Evolutionary conservation across 495 filamentous ascomycete genomes (phyloP).

Genomic region (Penicilliopsis zonata): DNA sequence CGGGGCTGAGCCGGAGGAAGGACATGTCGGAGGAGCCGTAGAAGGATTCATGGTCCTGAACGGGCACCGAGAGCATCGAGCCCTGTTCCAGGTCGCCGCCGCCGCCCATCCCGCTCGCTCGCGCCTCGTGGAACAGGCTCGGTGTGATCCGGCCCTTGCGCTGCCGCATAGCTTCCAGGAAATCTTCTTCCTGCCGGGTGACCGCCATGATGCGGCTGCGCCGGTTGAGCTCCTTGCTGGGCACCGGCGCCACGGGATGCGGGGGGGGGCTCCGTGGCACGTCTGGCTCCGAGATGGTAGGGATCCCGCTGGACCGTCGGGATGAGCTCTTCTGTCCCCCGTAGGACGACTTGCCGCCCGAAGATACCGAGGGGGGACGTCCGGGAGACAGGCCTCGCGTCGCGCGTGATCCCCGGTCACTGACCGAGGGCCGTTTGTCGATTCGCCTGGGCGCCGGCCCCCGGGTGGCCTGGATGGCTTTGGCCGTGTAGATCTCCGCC

Average conservation of each 20-base stretch:
- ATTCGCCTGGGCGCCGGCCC: constrained; percentile 15
- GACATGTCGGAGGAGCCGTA: constrained; percentile 27
- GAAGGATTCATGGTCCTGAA: constrained; percentile 24
- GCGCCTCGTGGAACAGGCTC: constrained; percentile 48
- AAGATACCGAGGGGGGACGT: constrained; percentile 14
- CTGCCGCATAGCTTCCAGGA: constrained; percentile 68
- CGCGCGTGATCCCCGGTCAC: constrained; percentile 18
- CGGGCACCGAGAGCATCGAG: constrained; percentile 21
- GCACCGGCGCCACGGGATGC: constrained; percentile 7
- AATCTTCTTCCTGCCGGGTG: constrained; percentile 71
- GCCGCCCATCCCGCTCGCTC: constrained; percentile 11
- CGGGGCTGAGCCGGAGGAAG: constrained; percentile 31
- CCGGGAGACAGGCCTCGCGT: constrained; percentile 6
- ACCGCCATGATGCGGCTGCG: constrained; percentile 71
- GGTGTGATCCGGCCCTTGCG: constrained; percentile 69
- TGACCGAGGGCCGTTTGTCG: constrained; percentile 15
- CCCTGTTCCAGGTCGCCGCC: constrained; percentile 12
- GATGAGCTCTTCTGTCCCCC: constrained; percentile 13
- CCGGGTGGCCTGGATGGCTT: constrained; percentile 22
- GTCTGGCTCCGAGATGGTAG: constrained; percentile 22
- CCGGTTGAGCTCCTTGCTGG: constrained; percentile 16
- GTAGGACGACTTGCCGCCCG: constrained; percentile 14
- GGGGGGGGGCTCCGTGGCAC: constrained; percentile 13
- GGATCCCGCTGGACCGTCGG: constrained; percentile 22
- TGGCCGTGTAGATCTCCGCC: constrained; percentile 30